Base-by-base conservation (phyloP, 129 eudicot genomes). In the Pseudognaphalium luteoalbum region DNA sequence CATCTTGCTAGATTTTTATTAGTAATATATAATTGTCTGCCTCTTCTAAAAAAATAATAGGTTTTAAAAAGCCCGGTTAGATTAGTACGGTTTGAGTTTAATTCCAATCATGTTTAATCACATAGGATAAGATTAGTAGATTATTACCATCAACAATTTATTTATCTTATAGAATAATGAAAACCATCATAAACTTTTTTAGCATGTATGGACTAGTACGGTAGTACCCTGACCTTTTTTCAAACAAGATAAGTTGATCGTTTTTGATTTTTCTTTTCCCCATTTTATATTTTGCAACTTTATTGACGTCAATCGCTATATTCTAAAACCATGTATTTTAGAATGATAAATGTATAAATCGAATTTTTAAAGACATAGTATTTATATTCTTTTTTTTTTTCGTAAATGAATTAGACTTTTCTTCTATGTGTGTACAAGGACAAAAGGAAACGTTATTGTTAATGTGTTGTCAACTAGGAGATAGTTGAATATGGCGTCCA, bases 211-310 rank as follows among this genome's bases (percentile, higher is more conserved):
- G 33, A 59, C 33, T 22, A 22, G 10, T 6, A n/a, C 25, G 42
- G 42, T 3, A 37, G 28, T 59, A 21, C 9, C 28, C 65, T 7
- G 28, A 1, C 28, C 28, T 59, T 33, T 22, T 59, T 59, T 59
- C 65, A 59, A 59, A 59, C 32, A 59, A 59, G 64, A 59, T 59
- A 42, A 59, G 30, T 7, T 59, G 21, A 59, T 59, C 64, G 64
- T 12, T 9, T 59, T 59, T 21, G 32, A 59, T 14, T 59, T 5
- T 59, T 19, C 64, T 59, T 19, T 21, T 21, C 7, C 30, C 64
- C 14, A 56, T 56, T 56, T 56, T 56, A 17, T 56, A 32, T 20
- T 59, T 59, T 8, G 64, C 64, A 59, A 59, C 64, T 59, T 59
- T 59, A n/a, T 59, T 59, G 30, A n/a, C 64, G 0, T 25, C 28